These are phyloP conservation scores for Colletotrichum neosansevieriae DNA, from an alignment of 2,329 filamentous ascomycete species.

Conservation along the genomic window DNA sequence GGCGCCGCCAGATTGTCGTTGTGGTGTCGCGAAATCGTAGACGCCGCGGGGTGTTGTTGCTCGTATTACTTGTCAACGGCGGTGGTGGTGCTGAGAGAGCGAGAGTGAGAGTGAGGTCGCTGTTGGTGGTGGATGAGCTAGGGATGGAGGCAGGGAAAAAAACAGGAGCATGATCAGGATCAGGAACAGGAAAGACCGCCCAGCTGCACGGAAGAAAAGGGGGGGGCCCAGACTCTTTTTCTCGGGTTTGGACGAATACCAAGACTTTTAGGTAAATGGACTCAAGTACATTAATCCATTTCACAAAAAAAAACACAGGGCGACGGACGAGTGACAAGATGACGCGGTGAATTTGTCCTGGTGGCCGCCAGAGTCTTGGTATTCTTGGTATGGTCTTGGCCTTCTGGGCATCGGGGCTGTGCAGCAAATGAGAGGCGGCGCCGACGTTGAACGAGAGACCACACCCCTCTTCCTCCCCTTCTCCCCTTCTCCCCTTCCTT, in stretches of 20 bases:
- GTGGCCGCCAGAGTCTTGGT: slow-evolving; percentile 41
- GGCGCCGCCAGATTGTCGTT: background rate
- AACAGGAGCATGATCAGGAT: background rate
- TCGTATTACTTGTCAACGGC: background rate
- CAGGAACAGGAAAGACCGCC: background rate
- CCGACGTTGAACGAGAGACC: slow-evolving; percentile 6
- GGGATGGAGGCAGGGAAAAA: slow-evolving; percentile 3
- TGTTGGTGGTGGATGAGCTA: slow-evolving; percentile 2
- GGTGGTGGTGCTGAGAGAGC: background rate
- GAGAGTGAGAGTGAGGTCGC: slow-evolving; percentile 7
- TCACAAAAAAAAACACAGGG: slow-evolving; percentile 8
- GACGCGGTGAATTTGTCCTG: slow-evolving; percentile 40
- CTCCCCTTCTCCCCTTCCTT: too few relatives aligned
- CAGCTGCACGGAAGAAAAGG: slow-evolving; percentile 2
- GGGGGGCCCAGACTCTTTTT: slow-evolving; percentile 9
- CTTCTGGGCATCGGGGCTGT: slow-evolving; percentile 42
- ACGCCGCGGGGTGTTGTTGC: background rate
- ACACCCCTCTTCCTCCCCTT: too few relatives aligned
- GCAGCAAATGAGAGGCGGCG: slow-evolving; percentile 39
- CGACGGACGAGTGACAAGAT: slow-evolving; percentile 12
- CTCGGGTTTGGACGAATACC: slow-evolving; percentile 9
- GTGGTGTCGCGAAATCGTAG: background rate
- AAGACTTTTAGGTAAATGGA: slow-evolving; percentile 7
- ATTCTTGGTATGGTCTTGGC: slow-evolving; percentile 42
- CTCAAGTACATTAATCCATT: background rate